phyloP scores from a whole-genome alignment of 306 rosid species.

The Cercis canadensis region DNA sequence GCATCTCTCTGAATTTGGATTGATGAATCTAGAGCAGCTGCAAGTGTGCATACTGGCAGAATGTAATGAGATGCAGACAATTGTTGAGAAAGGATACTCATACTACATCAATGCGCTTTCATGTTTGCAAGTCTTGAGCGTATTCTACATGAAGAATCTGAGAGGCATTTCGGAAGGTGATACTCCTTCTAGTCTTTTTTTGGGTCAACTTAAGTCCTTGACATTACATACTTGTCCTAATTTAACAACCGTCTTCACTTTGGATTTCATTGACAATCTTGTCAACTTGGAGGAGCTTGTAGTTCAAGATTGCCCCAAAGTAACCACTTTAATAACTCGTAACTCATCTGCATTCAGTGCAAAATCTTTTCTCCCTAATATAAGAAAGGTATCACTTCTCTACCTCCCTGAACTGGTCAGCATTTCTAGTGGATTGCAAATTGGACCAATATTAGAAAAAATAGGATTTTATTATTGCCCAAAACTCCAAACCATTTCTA shows the following conservation, averaged over 20 bases:
- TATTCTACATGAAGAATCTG: constrained; percentile 3
- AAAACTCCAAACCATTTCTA: background rate
- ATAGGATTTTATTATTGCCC: constrained; percentile 9
- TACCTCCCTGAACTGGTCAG: background rate
- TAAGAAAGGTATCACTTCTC: background rate
- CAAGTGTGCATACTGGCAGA: background rate
- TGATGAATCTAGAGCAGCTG: background rate
- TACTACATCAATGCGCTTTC: background rate
- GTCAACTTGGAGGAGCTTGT: background rate
- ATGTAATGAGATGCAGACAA: constrained; percentile 17
- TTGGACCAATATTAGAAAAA: background rate
- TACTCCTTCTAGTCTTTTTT: background rate
- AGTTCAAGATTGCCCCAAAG: background rate
- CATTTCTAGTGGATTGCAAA: constrained; percentile 7
- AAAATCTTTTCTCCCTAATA: background rate
- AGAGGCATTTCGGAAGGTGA: background rate
- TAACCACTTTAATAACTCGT: background rate
- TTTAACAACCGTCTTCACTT: background rate
- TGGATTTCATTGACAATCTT: background rate
- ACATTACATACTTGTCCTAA: constrained; percentile 3
- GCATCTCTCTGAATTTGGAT: background rate
- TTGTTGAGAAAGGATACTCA: background rate
- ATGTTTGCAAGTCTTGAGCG: no score
- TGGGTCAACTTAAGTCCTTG: background rate
- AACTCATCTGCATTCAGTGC: background rate